Evolutionary conservation across 2,329 filamentous ascomycete genomes (phyloP).

Genomic region (Beauveria asiatica): DNA sequence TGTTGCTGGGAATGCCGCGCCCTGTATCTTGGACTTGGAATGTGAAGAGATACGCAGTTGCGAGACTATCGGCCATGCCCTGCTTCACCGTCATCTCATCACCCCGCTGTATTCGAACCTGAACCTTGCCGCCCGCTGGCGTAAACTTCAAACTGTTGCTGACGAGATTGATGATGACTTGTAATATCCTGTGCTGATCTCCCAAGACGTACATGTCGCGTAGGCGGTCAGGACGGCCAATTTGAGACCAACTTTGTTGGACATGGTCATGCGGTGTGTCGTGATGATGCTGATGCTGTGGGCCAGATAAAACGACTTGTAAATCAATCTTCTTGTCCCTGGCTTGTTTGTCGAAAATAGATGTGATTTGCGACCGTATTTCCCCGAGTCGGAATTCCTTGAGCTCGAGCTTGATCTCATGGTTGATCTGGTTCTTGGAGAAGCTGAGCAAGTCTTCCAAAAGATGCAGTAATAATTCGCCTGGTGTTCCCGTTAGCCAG

Average conservation of each 20-base stretch:
- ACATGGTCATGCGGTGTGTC: background rate
- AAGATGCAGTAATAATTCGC: conserved; percentile 74
- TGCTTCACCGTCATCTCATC: conserved; percentile 38
- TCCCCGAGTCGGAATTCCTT: conserved; percentile 81
- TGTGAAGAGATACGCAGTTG: conserved; percentile 66
- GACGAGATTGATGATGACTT: conserved; percentile 89
- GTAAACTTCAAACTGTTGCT: conserved; percentile 93
- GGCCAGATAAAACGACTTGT: conserved; percentile 56
- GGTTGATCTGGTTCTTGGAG: conserved; percentile 89
- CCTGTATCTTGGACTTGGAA: conserved; percentile 87
- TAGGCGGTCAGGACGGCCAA: conserved; percentile 46
- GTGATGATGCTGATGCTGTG: conserved; percentile 12
- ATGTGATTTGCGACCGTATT: conserved; percentile 69
- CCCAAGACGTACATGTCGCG: conserved; percentile 87
- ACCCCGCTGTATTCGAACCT: conserved; percentile 66
- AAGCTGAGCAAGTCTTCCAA: conserved; percentile 87
- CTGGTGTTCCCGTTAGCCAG: conserved; percentile 12
- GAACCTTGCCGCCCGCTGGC: conserved; percentile 63
- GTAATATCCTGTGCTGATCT: conserved; percentile 84
- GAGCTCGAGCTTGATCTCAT: conserved; percentile 72
- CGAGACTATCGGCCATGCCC: conserved; percentile 30
- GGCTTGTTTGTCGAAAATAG: conserved; percentile 86
- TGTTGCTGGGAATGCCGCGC: conserved; percentile 69
- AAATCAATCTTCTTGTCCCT: conserved; percentile 70
- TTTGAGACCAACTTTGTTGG: background rate